These are phyloP conservation scores for Epicoccum sorghinum DNA, from an alignment of 2,329 filamentous ascomycete species.

Conservation along the genomic window DNA sequence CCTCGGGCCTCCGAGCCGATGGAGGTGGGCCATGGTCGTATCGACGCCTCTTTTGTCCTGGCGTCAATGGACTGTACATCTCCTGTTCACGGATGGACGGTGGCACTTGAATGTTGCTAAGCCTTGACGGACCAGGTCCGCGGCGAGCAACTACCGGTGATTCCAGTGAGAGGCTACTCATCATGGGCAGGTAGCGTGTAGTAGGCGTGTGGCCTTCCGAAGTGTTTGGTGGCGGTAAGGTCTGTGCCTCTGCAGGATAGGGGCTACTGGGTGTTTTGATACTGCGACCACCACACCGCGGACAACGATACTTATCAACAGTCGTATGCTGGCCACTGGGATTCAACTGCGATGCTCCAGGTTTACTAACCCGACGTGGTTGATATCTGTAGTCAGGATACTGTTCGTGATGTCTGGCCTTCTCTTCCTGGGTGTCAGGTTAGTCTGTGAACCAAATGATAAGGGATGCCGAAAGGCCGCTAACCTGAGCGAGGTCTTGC, in stretches of 20 bases:
- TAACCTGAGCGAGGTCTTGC: conserved; percentile 84
- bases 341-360: conserved; percentile 47
- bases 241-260: conserved; percentile 52
- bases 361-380: conserved; percentile 64
- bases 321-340: conserved; percentile 42
- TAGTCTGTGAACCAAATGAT: conserved; percentile 6
- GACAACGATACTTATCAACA: conserved; percentile 61
- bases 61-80: conserved; percentile 42
- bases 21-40: conserved; percentile 42
- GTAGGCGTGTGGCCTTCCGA: conserved; percentile 42
- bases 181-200: conserved; percentile 43
- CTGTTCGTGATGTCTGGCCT: conserved; percentile 82
- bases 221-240: conserved; percentile 46
- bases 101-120: conserved; percentile 39
- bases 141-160: conserved; percentile 36
- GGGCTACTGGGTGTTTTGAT: conserved; percentile 68
- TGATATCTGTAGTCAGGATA: conserved; percentile 96
- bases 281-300: conserved; percentile 73
- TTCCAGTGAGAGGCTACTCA: conserved; percentile 51
- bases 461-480: conserved; percentile 14
- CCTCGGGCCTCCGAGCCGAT: conserved; percentile 65
- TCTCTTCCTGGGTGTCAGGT: conserved; percentile 70
- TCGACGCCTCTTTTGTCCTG: conserved; percentile 44
- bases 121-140: conserved; percentile 31
- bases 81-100: conserved; percentile 25